Percentiles rank a stretch among this genome's conserved stretches.
Conservation (phyloP, 192 early-diverging fungal species). For the Geranomyces michiganensis region DNA sequence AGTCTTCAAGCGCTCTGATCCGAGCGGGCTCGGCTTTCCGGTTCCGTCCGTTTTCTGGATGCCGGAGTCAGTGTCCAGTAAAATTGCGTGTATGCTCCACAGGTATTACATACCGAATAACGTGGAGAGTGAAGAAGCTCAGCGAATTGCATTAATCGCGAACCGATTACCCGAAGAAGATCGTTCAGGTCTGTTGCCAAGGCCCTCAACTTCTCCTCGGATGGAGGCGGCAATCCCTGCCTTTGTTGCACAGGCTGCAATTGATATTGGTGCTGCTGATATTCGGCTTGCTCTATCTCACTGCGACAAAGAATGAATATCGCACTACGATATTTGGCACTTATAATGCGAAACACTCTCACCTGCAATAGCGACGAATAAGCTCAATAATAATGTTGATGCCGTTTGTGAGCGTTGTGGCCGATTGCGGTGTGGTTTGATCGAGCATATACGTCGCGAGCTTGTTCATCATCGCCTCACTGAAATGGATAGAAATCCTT, state of each 20-base stretch:
- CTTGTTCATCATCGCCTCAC: conserved; percentile 74
- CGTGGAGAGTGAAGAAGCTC: conserved; percentile 73
- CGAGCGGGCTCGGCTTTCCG: conserved; percentile 80
- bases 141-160: conserved; percentile 76
- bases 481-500: conserved; percentile 29
- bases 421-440: conserved; percentile 70
- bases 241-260: conserved; percentile 40
- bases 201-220: conserved; percentile 53
- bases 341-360: background rate
- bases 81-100: background rate
- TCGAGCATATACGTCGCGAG: conserved; percentile 91
- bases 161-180: conserved; percentile 83
- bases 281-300: conserved; percentile 66
- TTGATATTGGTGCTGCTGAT: conserved; percentile 61
- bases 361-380: conserved; percentile 95
- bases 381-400: conserved; percentile 97
- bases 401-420: conserved; percentile 89
- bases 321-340: background rate
- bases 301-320: conserved; percentile 16
- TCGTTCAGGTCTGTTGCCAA: conserved; percentile 83
- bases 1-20: conserved; percentile 93
- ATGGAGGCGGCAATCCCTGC: conserved; percentile 38
- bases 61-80: background rate
- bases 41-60: conserved; percentile 58
- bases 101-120: conserved; percentile 58